These are phyloP conservation scores for Pestalotiopsis sp. DNA, from an alignment of 2,329 filamentous ascomycete genomes.

Conservation along the genomic window DNA sequence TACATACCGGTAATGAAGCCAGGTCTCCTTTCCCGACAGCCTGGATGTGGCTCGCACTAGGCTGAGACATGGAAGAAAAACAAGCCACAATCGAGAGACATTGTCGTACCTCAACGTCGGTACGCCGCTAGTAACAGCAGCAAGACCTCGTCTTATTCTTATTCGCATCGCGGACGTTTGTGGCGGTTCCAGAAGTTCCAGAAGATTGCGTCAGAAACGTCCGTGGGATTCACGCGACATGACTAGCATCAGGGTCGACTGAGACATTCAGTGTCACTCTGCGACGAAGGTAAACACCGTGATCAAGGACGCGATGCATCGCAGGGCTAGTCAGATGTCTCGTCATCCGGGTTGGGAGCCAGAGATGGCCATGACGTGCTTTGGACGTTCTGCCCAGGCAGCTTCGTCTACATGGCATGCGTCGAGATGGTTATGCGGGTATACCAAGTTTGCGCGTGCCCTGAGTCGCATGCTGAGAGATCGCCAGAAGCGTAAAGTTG, in stretches of 20 bases:
- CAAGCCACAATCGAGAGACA: neutral
- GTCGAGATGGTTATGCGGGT: neutral
- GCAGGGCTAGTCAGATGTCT: neutral
- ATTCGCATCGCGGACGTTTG: neutral
- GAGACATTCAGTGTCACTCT: neutral
- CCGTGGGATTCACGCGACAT: neutral
- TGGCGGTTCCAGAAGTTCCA: neutral
- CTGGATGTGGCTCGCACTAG: constrained; percentile 6
- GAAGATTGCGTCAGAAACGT: neutral
- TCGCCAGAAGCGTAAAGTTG: neutral
- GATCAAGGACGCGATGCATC: neutral
- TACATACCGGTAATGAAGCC: no score
- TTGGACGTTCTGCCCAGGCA: neutral
- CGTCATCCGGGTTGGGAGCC: neutral
- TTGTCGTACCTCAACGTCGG: neutral
- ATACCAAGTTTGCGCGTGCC: neutral
- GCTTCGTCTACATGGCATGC: neutral
- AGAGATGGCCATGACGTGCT: neutral
- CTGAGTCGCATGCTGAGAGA: neutral
- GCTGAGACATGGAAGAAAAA: neutral
- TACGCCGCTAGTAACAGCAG: neutral
- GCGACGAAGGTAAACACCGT: neutral
- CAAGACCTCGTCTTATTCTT: neutral
- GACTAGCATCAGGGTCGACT: neutral
- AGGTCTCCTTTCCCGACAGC: neutral